phyloP scores from a whole-genome alignment of 2,329 filamentous ascomycete species.

The Pseudopithomyces maydicus region DNA sequence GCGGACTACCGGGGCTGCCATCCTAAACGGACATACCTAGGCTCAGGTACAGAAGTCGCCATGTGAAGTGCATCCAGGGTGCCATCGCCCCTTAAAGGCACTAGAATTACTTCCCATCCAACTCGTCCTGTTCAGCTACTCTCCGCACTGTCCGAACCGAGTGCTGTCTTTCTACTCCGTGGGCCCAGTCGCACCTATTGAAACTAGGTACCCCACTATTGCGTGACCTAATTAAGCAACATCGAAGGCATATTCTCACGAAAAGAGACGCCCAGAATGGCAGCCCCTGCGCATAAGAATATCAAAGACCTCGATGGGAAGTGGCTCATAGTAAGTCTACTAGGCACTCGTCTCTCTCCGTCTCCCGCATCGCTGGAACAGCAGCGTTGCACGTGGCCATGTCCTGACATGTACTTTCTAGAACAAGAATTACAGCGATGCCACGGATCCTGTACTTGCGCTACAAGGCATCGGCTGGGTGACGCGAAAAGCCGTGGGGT shows the following conservation, averaged over 20 bases:
- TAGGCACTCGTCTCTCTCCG: background rate
- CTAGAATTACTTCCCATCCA: background rate
- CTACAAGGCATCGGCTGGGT: constrained; percentile 66
- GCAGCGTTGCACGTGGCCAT: background rate
- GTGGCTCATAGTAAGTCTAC: constrained; percentile 42
- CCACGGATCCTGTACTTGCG: constrained; percentile 69
- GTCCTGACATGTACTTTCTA: constrained; percentile 40
- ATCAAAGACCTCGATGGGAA: constrained; percentile 45
- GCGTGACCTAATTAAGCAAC: too few relatives aligned
- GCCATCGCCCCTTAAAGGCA: background rate
- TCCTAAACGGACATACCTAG: constrained; percentile 13
- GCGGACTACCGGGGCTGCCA: constrained; percentile 1
- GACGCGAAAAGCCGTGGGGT: constrained; percentile 71
- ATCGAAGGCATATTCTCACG: too few relatives aligned
- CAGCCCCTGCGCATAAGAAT: constrained; percentile 40
- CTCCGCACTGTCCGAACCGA: too few relatives aligned
- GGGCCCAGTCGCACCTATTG: too few relatives aligned
- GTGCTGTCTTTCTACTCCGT: too few relatives aligned
- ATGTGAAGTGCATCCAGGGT: constrained; percentile 8
- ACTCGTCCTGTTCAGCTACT: background rate
- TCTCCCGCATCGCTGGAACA: background rate
- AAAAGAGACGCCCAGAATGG: too few relatives aligned
- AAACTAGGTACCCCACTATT: too few relatives aligned
- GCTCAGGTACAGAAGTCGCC: constrained; percentile 8
- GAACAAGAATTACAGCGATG: constrained; percentile 77